Evolutionary conservation across 2,329 filamentous ascomycete species (phyloP).

Genomic region (Fusarium burgessii): DNA sequence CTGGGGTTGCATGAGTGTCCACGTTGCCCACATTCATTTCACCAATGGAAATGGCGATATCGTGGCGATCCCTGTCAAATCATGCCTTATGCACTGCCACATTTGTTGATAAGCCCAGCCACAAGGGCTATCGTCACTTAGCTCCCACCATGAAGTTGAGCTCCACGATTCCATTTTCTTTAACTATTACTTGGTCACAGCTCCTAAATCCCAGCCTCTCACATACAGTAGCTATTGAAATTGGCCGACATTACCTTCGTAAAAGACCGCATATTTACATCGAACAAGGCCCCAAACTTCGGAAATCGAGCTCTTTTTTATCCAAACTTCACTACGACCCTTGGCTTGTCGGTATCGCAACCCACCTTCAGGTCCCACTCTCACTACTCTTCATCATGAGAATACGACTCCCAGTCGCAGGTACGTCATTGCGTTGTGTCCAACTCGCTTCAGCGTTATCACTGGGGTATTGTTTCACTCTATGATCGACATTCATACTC

Average conservation of each 20-base stretch:
- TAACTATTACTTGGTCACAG: slow-evolving; percentile 18
- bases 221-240: slow-evolving; percentile 13
- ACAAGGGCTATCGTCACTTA: slow-evolving; percentile 23
- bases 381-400: slow-evolving; percentile 67
- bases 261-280: background rate
- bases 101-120: slow-evolving; percentile 17
- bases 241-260: background rate
- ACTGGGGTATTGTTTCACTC: background rate
- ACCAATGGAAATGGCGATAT: slow-evolving; percentile 1
- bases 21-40: slow-evolving; percentile 20
- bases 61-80: slow-evolving; percentile 20
- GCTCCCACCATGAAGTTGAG: background rate
- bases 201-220: slow-evolving; percentile 29
- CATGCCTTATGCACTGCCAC: slow-evolving; percentile 30
- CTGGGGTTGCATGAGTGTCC: slow-evolving; percentile 28
- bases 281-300: background rate
- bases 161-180: slow-evolving; percentile 22
- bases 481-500: background rate
- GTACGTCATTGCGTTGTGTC: slow-evolving; percentile 61
- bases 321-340: background rate
- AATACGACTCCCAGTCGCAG: slow-evolving; percentile 89
- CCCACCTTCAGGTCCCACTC: background rate
- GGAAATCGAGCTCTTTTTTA: background rate
- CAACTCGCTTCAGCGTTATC: background rate
- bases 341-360: background rate